A percentile compares a stretch with the other conserved stretches of the same genome.
Conservation (phyloP, 2,329 filamentous ascomycete genomes). For the Ophidiomyces ophidiicola region DNA sequence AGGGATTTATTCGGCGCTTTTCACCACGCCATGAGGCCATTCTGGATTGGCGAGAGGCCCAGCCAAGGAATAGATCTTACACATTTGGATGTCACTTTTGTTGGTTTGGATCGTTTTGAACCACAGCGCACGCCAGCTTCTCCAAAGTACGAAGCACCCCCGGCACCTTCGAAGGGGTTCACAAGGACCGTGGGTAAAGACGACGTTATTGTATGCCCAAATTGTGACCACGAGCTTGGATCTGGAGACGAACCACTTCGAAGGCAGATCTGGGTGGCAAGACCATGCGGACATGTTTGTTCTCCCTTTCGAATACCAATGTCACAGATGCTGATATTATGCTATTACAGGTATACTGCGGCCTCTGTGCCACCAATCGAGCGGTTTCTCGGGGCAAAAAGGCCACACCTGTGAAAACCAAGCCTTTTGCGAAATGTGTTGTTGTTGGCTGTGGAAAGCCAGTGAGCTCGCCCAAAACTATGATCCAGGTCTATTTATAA, state of each 20-base stretch:
- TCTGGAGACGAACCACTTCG: conserved; percentile 56
- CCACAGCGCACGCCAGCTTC: conserved; percentile 13
- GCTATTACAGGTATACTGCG: conserved; percentile 36
- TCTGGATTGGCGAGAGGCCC: conserved; percentile 20
- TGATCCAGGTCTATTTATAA: conserved; percentile 40
- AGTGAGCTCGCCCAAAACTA: conserved; percentile 29
- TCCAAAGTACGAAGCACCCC: conserved; percentile 47
- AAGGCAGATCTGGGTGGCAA: conserved; percentile 84
- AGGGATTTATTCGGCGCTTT: conserved; percentile 11
- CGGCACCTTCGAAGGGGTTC: conserved; percentile 61
- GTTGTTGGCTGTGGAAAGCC: conserved; percentile 32
- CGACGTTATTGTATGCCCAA: conserved; percentile 67
- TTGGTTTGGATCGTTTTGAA: conserved; percentile 29
- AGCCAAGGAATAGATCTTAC: conserved; percentile 18
- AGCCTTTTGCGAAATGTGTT: conserved; percentile 35
- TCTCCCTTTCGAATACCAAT: neutral
- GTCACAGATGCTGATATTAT: conserved; percentile 13
- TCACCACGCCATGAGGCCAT: conserved; percentile 14
- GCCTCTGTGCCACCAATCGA: conserved; percentile 35
- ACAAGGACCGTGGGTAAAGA: conserved; percentile 63
- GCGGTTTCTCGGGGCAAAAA: conserved; percentile 28
- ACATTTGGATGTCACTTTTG: conserved; percentile 16
- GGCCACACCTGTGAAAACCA: conserved; percentile 19
- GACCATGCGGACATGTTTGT: conserved; percentile 75
- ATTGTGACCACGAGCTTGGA: conserved; percentile 73